phyloP scores from a whole-genome alignment of 2,329 filamentous ascomycete species.

The Daldinia sp. region DNA sequence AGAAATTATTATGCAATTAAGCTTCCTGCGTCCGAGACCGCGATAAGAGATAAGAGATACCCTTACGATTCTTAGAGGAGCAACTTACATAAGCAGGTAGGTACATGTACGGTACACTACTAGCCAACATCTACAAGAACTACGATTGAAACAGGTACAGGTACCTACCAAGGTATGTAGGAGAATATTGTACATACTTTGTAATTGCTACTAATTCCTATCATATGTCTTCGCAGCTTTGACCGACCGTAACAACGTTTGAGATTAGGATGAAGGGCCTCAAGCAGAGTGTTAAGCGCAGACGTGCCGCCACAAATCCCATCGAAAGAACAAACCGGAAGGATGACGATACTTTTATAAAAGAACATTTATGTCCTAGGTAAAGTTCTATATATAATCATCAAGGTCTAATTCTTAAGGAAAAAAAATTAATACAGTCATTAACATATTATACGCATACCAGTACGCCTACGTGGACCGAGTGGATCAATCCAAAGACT shows the following conservation, averaged over 20 bases:
- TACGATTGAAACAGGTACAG: too few species aligned
- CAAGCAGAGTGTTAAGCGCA: slow-evolving; percentile 41
- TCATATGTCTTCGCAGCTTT: not conserved
- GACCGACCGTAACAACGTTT: not conserved
- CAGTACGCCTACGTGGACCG: slow-evolving; percentile 38
- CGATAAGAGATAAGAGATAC: not conserved
- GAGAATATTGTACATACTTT: not conserved
- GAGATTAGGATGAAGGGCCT: slow-evolving; percentile 32
- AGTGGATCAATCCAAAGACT: slow-evolving; percentile 62
- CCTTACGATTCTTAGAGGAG: not conserved
- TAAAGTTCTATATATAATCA: slow-evolving; percentile 48
- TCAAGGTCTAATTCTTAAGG: not conserved
- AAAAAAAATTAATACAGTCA: not conserved
- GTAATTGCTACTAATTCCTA: too few species aligned
- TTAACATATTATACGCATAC: slow-evolving; percentile 2
- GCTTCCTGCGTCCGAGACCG: not conserved
- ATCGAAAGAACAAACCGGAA: slow-evolving; percentile 60
- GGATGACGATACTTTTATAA: slow-evolving; percentile 57
- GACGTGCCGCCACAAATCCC: slow-evolving; percentile 44
- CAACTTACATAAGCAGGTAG: not conserved
- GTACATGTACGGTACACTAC: not conserved
- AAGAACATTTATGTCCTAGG: slow-evolving; percentile 58
- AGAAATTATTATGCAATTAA: not conserved
- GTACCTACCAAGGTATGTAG: too few species aligned
- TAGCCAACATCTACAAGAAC: not conserved